Base-by-base conservation (phyloP, 2,329 filamentous ascomycete genomes). In the Colletotrichum abscissum region DNA sequence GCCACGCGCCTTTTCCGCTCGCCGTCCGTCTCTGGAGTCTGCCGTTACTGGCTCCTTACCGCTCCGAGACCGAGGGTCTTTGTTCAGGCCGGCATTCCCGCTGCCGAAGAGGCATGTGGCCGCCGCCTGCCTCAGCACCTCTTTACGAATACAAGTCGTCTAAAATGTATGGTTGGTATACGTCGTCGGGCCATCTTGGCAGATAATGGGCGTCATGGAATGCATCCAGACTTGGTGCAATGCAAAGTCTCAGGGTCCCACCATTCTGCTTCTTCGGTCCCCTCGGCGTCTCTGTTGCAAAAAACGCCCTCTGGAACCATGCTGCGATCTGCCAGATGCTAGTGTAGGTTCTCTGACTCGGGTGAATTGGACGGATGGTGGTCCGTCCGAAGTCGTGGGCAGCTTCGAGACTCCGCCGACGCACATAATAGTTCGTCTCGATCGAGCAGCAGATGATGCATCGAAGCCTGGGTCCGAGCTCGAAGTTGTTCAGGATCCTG, bases 1-100 rank as follows among this genome's bases (percentile, higher is more conserved):
- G 67, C 71, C 71, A 73, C 56, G 71, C 71, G 55, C 60, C 63
- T 71, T 66, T 52, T 60, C 14, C 65, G 30, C 64, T 30, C 49
- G 26, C 58, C 55, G 66, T 30, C 70, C 60, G 67, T 60, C 69
- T 46, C 35, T 42, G 6, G 16, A 42, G 38, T 42, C 38, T 55
- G 22, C 56, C 63, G 63, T 30, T 26, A 9, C 38, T 46, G 54
- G 7, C 65, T 24, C 52, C 24, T 35, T 63, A 19, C 33, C 55
- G 66, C n/a, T 6, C 60, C 59, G 55, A 69, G n/a, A 38, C 46
- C 26, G 59, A 42, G 30, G 54, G 67, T 54, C 42, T 70, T n/a
- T 49, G 58, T 46, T 30, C 24, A 19, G 24, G n/a, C 57, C 57
- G 30, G 28, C 24, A 58, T 28, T 19, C 46, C 59, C 57, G 64